phyloP scores from a whole-genome alignment of 1,139 yeast genomes.

The Saccharomycopsis hybrid region DNA sequence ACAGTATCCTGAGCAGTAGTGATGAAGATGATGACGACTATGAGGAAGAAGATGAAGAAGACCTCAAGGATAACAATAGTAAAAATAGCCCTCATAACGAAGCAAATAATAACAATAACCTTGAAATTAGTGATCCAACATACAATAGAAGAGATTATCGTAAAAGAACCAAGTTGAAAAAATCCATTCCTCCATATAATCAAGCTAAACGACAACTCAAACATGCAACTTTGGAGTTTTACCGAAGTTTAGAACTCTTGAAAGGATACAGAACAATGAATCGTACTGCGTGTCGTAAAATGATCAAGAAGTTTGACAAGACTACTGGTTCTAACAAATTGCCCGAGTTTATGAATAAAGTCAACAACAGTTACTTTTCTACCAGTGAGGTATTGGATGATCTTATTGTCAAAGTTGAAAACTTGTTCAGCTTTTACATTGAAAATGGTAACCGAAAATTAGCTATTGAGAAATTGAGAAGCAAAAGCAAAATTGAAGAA shows the following conservation, averaged over 20 bases:
- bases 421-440: conserved; percentile 57
- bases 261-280: conserved; percentile 73
- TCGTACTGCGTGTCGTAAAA: conserved; percentile 82
- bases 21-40: not conserved
- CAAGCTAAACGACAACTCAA: conserved; percentile 72
- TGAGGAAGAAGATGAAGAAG: conserved; percentile 2
- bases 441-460: conserved; percentile 69
- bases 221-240: conserved; percentile 71
- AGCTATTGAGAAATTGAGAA: conserved; percentile 66
- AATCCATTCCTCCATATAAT: not conserved
- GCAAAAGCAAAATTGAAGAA: conserved; percentile 36
- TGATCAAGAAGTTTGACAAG: conserved; percentile 86
- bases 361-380: conserved; percentile 49
- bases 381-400: conserved; percentile 63
- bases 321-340: conserved; percentile 46
- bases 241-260: conserved; percentile 70
- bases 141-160: conserved; percentile 32
- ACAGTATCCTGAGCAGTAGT: not conserved
- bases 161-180: conserved; percentile 17
- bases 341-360: conserved; percentile 50
- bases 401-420: conserved; percentile 57
- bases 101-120: not conserved
- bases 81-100: not conserved
- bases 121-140: conserved; percentile 22
- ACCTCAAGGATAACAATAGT: not conserved